These are phyloP conservation scores for Aquilaria yunnanensis DNA, from an alignment of 345 rosid genomes.

Conservation along the genomic window DNA sequence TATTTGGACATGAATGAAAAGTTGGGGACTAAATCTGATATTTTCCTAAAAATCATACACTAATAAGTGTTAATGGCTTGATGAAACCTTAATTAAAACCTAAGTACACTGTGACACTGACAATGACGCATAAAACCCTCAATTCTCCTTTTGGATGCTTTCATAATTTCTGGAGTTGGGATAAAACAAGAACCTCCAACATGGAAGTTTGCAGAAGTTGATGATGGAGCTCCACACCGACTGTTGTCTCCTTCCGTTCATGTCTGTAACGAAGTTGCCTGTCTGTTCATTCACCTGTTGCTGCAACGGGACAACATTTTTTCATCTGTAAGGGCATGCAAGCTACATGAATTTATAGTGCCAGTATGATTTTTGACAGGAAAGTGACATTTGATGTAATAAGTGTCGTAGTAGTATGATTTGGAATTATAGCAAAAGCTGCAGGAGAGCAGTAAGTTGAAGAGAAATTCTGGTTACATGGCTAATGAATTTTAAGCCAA, in stretches of 20 bases:
- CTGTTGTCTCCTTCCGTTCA: conserved; percentile 17
- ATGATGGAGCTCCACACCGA: conserved; percentile 19
- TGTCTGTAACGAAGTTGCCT: conserved; percentile 19
- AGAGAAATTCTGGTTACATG: conserved; percentile 29
- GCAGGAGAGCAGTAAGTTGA: no score
- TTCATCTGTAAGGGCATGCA: no score
- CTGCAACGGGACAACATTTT: conserved; percentile 20
- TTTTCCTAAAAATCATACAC: no score
- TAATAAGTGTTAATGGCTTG: no score
- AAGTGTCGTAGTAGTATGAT: no score
- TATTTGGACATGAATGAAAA: no score
- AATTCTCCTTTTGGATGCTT: conserved; percentile 11
- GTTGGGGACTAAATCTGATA: no score
- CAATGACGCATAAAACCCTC: background rate
- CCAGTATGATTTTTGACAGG: no score
- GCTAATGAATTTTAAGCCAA: conserved; percentile 59
- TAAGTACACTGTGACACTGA: background rate
- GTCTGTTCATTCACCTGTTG: conserved; percentile 20
- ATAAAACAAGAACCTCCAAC: conserved; percentile 31
- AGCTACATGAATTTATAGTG: no score
- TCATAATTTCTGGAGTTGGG: conserved; percentile 2
- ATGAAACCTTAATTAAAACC: no score
- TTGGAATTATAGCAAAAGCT: no score
- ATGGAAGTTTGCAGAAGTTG: conserved; percentile 36
- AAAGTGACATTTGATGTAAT: no score